Base-by-base conservation (phyloP, 2,329 filamentous ascomycete genomes). In the Colletotrichum nymphaeae region DNA sequence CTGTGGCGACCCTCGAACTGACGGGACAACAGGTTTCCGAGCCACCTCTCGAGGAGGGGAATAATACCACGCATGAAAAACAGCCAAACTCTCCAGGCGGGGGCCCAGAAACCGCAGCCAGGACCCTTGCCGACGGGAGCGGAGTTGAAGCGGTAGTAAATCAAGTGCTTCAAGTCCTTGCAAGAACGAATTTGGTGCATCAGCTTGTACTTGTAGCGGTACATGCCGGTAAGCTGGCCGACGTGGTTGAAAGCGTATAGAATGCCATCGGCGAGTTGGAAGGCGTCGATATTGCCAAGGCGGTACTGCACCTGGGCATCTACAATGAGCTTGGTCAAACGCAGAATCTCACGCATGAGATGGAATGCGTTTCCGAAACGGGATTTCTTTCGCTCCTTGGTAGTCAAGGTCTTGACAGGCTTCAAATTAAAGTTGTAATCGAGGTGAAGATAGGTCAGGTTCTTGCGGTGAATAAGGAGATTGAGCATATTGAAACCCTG, bases 401-500 rank as follows among this genome's bases (percentile, higher is more conserved):
- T 99, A 0, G 97, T 99, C 77, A 99, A 84, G 0, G 97, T 99
- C 88, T 99, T 99, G 82, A 99, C 97, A 3, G 97, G 97, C 87
- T 99, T 99, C 83, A 99, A 81, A 83, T 99, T 99, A 88, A 99
- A 99, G 84, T 99, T 99, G 87, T 98, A 99, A 81, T 99, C 97
- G 68, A 99, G 91, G 88, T 99, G 97, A 69, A 99, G 89, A 80
- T 99, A 99, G 0, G 97, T 99, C 78, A 99, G 86, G 83, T 99
- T 99, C 88, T 99, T 99, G 79, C 97, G 93, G 81, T 99, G 97
- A 77, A 99, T 99, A 77, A 99, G 87, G 66, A 99, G 88, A 79
- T 99, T 99, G 73, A 99, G 88, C 96, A 99, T 99, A 85, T 99
- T 99, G 88, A 98, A 99, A 68, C 97, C 97, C 82, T 99, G 97